Base-by-base conservation (phyloP, 2,329 filamentous ascomycete genomes). In the Gaeumannomyces tritici region DNA sequence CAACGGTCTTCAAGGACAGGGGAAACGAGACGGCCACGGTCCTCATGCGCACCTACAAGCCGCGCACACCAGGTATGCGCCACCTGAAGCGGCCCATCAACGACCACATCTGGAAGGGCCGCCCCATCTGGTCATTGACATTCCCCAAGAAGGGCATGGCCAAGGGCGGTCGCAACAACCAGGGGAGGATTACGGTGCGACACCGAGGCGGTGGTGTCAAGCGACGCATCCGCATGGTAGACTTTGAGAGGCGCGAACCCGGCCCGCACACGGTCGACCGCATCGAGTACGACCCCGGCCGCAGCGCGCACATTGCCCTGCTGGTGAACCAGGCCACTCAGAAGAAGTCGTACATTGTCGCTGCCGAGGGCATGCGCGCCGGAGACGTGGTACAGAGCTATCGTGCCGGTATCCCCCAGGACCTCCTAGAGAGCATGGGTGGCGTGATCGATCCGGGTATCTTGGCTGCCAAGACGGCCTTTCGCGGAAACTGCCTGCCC, bases 321-420 rank as follows among this genome's bases (percentile, higher is more conserved):
- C 71, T 97, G 59, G 92, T 86, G 60, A 87, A 89, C 69, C 79
- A 91, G 66, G 83, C 85, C 59, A 93, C 89, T 0, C 84, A 86
- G 15, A 83, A 83, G 67, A 88, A 95, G 77, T 91, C 88, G 67
- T 99, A 99, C 75, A 96, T 99, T 66, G 81, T 99, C 64, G 95
- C 95, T n/a, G 86, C 95, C 0, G 95, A 99, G 69, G 95, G 95
- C 13, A 89, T 97, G 85, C 83, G 93, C 65, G 90, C 90, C 5
- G 96, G 96, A 54, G 95, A 99, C 73, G 82, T 90, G 28, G 88
- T 99, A 21, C 89, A 98, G 78, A 97, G 92, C 76, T 99, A 95
- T 77, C 87, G 92, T 67, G 79, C 88, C 9, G 96, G 95, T 67
- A 95, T 99, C 64, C 95, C 96, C 1, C 81, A 89, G 66, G 89